Base-by-base conservation (phyloP, 345 rosid species). In the Eutrema heterophyllum region DNA sequence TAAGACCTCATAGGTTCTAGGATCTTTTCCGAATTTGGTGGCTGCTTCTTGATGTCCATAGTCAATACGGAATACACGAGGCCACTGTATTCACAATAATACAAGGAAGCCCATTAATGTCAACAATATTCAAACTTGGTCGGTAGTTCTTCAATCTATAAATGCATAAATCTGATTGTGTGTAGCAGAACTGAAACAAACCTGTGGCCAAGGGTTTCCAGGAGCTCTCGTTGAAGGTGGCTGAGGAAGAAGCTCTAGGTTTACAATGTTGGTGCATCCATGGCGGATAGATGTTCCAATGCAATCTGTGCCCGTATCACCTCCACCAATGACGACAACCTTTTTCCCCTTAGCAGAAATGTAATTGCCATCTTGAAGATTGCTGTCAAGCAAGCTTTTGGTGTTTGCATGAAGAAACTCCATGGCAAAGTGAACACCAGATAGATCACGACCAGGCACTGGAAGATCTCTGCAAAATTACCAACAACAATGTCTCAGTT, bases 201-300 rank as follows among this genome's bases (percentile, higher is more conserved):
- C 99, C 97, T 96, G 99, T 36, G 99, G 99, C 99, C 99, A 96
- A n/a, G 98, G 99, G 84, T 96, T 96, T 76, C 97, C 97, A 18
- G 96, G 88, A 65, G 96, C 98, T 82, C 99, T 86, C 3, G 81
- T 78, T 72, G 36, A 62, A 13, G 99, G 98, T 38, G 99, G 98
- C 82, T 88, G 86, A 43, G 99, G 93, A 64, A 92, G 93, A 71
- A 96, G 98, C 86, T 96, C 99, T 5, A 96, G 82, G 78, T 96
- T 96, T 35, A 89, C 85, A 1, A 96, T 12, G 70, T 78, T 83
- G 68, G 54, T 84, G 76, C 99, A 96, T 30, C 97, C 98, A 78
- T 96, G 99, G 14, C 99, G 90, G 66, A 96, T 88, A 6, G 99
- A 96, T 57, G 99, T 96, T 59, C 97, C 99, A 5, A 96, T 87